A percentile compares a stretch with the other conserved stretches of the same genome.
These are phyloP conservation scores for Alternaria incomplexa DNA, from an alignment of 2,329 filamentous ascomycete species.

Conservation along the genomic window DNA sequence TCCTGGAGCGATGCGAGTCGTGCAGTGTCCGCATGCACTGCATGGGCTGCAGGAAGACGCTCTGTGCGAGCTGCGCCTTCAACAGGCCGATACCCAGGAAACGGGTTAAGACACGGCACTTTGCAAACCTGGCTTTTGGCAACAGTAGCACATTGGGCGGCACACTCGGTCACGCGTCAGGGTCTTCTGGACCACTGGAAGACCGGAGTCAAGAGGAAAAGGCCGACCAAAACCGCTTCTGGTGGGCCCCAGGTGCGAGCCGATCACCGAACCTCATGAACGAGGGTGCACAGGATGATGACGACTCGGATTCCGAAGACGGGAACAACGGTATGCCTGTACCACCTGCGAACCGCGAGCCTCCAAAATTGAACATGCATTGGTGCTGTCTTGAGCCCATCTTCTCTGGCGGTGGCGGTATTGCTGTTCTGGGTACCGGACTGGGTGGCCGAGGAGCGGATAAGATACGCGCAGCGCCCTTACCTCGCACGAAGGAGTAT, in stretches of 20 bases:
- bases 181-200: constrained; percentile 33
- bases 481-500: constrained; percentile 61
- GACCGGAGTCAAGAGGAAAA: constrained; percentile 28
- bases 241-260: constrained; percentile 65
- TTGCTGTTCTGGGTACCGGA: constrained; percentile 60
- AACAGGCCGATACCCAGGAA: constrained; percentile 58
- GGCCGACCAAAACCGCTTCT: constrained; percentile 52
- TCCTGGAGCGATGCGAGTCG: constrained; percentile 64
- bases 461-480: constrained; percentile 62
- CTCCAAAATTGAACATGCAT: constrained; percentile 61
- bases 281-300: constrained; percentile 52
- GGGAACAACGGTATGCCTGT: constrained; percentile 46
- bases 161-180: constrained; percentile 37
- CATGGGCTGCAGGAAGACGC: constrained; percentile 64
- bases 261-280: constrained; percentile 65
- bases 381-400: constrained; percentile 67
- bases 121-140: constrained; percentile 45
- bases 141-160: constrained; percentile 31
- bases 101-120: constrained; percentile 47
- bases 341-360: constrained; percentile 42
- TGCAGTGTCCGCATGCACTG: constrained; percentile 68
- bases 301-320: constrained; percentile 48
- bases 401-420: constrained; percentile 65
- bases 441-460: constrained; percentile 59
- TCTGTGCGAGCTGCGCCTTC: constrained; percentile 66